Conservation (phyloP, 2,329 filamentous ascomycete species). For the Aspergillus pseudonomiae region DNA sequence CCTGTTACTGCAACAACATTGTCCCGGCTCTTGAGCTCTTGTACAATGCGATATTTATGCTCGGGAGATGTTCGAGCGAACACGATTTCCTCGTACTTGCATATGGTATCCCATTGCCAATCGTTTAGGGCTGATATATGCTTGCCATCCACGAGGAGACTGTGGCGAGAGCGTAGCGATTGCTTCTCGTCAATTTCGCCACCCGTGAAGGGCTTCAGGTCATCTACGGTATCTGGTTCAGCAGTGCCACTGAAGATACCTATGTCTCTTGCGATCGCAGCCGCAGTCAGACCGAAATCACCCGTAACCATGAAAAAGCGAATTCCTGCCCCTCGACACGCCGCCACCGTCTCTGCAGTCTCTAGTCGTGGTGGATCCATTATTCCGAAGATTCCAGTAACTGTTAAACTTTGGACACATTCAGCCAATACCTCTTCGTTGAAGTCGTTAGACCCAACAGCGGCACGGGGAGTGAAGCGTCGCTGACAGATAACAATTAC, state of each 20-base stretch:
- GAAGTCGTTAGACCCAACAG: slow-evolving; percentile 53
- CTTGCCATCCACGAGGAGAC: slow-evolving; percentile 67
- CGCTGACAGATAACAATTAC: slow-evolving; percentile 71
- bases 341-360: slow-evolving; percentile 37
- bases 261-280: slow-evolving; percentile 46
- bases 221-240: slow-evolving; percentile 58
- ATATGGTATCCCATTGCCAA: slow-evolving; percentile 69
- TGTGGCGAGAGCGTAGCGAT: slow-evolving; percentile 38
- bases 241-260: slow-evolving; percentile 46
- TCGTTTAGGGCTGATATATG: slow-evolving; percentile 69
- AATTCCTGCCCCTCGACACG: slow-evolving; percentile 41
- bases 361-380: slow-evolving; percentile 45
- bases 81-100: slow-evolving; percentile 55
- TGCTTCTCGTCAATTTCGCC: slow-evolving; percentile 21
- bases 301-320: slow-evolving; percentile 50
- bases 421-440: slow-evolving; percentile 52
- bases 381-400: slow-evolving; percentile 57
- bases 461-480: slow-evolving; percentile 47
- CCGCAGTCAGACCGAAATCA: slow-evolving; percentile 45
- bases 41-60: slow-evolving; percentile 48
- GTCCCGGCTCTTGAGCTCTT: slow-evolving; percentile 42
- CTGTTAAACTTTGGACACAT: slow-evolving; percentile 48
- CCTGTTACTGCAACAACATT: slow-evolving; percentile 47
- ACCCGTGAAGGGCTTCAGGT: slow-evolving; percentile 47
- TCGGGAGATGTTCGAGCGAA: slow-evolving; percentile 49